phyloP scores from a whole-genome alignment of 1,284 basidiomycete species.

The Malassezia restricta region DNA sequence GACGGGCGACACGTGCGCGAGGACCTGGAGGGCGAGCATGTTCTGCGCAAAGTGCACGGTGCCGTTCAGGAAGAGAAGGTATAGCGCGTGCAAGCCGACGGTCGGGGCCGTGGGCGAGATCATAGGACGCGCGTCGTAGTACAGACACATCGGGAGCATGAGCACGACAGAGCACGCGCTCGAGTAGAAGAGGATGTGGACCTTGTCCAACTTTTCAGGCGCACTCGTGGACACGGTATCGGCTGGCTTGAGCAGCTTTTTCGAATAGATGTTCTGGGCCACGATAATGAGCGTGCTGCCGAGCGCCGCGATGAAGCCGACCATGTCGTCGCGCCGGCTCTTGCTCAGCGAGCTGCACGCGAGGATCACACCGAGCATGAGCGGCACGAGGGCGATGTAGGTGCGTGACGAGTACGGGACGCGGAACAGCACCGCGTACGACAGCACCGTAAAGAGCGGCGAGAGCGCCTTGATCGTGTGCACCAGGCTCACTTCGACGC shows the following conservation, averaged over 20 bases:
- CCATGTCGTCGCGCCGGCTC: constrained; percentile 51
- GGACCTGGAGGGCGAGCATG: constrained; percentile 89
- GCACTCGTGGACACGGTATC: constrained; percentile 49
- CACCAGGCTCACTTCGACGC: constrained; percentile 91
- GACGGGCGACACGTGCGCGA: constrained; percentile 88
- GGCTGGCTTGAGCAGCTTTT: constrained; percentile 65
- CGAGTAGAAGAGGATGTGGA: constrained; percentile 90
- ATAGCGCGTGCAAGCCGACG: constrained; percentile 51
- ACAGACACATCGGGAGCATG: constrained; percentile 39
- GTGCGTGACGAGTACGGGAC: constrained; percentile 84
- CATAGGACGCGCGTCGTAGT: constrained; percentile 24
- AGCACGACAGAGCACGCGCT: constrained; percentile 76
- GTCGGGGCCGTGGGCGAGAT: constrained; percentile 7
- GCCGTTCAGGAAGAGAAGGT: constrained; percentile 69
- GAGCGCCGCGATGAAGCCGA: constrained; percentile 23
- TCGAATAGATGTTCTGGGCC: constrained; percentile 96
- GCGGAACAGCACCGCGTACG: constrained; percentile 80
- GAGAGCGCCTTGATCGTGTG: constrained; percentile 98
- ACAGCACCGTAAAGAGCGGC: constrained; percentile 87
- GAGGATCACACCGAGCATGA: constrained; percentile 92
- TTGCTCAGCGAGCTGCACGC: constrained; percentile 87
- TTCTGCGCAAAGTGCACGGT: constrained; percentile 93
- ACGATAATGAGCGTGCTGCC: constrained; percentile 61
- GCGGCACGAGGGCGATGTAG: constrained; percentile 82
- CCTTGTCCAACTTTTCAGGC: constrained; percentile 69